phyloP scores from a whole-genome alignment of 805 yeast species.

The Saturnispora dispora region DNA sequence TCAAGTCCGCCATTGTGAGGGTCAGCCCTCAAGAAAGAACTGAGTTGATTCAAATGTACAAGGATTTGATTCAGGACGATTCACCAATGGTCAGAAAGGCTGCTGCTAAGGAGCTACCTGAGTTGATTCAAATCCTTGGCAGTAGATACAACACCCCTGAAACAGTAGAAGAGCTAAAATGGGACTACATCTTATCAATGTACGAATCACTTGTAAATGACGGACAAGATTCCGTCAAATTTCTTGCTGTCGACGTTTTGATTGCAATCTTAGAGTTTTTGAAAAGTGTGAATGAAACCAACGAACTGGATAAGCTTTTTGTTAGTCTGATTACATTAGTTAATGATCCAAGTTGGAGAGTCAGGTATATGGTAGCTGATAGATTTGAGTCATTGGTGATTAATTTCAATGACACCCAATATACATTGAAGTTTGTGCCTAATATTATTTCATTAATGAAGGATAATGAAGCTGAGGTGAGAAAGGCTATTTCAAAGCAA shows the following conservation, averaged over 20 bases:
- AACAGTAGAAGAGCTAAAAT: constrained; percentile 49
- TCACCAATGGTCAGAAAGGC: constrained; percentile 98
- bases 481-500: constrained; percentile 90
- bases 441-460: constrained; percentile 72
- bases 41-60: constrained; percentile 56
- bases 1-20: constrained; percentile 55
- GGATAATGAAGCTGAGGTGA: constrained; percentile 93
- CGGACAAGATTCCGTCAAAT: constrained; percentile 90
- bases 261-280: constrained; percentile 70
- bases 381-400: constrained; percentile 67
- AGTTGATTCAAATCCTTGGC: constrained; percentile 49
- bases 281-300: constrained; percentile 44
- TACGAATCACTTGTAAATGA: constrained; percentile 70
- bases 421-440: constrained; percentile 52
- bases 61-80: constrained; percentile 74
- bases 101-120: constrained; percentile 80
- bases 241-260: constrained; percentile 79
- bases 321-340: constrained; percentile 61
- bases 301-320: constrained; percentile 56
- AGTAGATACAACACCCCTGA: constrained; percentile 28
- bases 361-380: constrained; percentile 97
- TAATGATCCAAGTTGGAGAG: constrained; percentile 94
- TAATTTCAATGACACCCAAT: constrained; percentile 49
- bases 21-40: constrained; percentile 48
- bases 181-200: constrained; percentile 76